These are phyloP conservation scores for Lathyrus tuberosus DNA, from an alignment of 306 rosid genomes.

Conservation along the genomic window DNA sequence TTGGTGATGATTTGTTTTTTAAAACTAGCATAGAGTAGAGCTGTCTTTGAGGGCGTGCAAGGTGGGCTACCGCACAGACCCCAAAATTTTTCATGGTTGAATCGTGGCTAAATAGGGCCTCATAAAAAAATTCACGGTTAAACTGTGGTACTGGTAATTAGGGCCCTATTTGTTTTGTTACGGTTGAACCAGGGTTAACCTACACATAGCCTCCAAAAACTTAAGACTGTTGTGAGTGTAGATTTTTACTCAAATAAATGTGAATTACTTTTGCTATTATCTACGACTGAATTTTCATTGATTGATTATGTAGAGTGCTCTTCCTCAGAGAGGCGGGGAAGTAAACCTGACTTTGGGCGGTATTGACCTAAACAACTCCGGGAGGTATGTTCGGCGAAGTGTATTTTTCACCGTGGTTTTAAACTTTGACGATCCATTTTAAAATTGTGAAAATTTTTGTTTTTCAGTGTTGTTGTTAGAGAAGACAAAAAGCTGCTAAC, in stretches of 20 bases:
- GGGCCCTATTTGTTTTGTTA: no score
- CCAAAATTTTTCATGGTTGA: no score
- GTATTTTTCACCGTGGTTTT: background rate
- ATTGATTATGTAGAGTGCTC: conserved; percentile 69
- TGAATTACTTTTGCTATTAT: conserved; percentile 22
- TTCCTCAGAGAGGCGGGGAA: conserved; percentile 97
- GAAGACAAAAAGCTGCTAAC: conserved; percentile 98
- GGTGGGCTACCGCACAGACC: no score
- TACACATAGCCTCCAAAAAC: no score
- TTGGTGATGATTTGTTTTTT: conserved; percentile 24
- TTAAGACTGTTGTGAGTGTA: no score
- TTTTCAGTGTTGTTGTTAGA: conserved; percentile 92
- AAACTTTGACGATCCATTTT: conserved; percentile 34
- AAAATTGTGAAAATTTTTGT: conserved; percentile 40
- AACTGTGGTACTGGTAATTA: no score
- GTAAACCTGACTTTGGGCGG: conserved; percentile 97
- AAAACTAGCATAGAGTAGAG: background rate
- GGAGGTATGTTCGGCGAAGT: conserved; percentile 65
- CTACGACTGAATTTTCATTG: conserved; percentile 29
- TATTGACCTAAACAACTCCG: conserved; percentile 98
- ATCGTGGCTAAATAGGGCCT: no score
- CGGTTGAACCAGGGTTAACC: no score
- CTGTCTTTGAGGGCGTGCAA: no score
- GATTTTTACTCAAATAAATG: conserved; percentile 6
- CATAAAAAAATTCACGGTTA: no score